These are phyloP conservation scores for Suhomyces tanzawaensis DNA, from an alignment of 805 yeast species.

Conservation along the genomic window DNA sequence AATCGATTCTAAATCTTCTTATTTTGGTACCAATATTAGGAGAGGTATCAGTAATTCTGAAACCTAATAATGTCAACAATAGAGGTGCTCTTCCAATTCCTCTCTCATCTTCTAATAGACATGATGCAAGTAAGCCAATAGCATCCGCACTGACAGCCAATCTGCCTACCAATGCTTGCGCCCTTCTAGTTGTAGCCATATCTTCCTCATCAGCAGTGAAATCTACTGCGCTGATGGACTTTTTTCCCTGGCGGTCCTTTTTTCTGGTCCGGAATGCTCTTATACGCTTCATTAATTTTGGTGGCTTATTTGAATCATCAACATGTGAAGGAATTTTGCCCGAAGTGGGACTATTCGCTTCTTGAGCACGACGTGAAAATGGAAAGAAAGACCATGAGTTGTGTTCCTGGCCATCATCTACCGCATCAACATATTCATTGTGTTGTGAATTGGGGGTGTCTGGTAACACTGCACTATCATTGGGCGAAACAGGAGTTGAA, in stretches of 20 bases:
- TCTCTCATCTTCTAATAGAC: constrained; percentile 72
- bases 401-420: not conserved
- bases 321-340: constrained; percentile 6
- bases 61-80: constrained; percentile 66
- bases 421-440: not conserved
- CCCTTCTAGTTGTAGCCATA: constrained; percentile 35
- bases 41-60: constrained; percentile 55
- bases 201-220: constrained; percentile 22
- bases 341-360: not conserved
- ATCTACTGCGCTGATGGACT: constrained; percentile 14
- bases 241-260: constrained; percentile 22
- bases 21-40: constrained; percentile 38
- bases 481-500: not conserved
- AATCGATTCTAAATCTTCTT: constrained; percentile 57
- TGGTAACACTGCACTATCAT: not conserved
- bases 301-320: constrained; percentile 17
- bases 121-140: constrained; percentile 69
- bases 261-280: constrained; percentile 25
- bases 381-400: constrained; percentile 9
- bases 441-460: not conserved
- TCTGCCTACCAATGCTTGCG: constrained; percentile 35
- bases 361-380: constrained; percentile 2
- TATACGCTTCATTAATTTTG: constrained; percentile 20
- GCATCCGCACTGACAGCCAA: constrained; percentile 70
- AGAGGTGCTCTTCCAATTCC: constrained; percentile 81